Evolutionary conservation across 225 moss, liverwort and hornwort species (phyloP).

Genomic region (Polytrichum commune): DNA sequence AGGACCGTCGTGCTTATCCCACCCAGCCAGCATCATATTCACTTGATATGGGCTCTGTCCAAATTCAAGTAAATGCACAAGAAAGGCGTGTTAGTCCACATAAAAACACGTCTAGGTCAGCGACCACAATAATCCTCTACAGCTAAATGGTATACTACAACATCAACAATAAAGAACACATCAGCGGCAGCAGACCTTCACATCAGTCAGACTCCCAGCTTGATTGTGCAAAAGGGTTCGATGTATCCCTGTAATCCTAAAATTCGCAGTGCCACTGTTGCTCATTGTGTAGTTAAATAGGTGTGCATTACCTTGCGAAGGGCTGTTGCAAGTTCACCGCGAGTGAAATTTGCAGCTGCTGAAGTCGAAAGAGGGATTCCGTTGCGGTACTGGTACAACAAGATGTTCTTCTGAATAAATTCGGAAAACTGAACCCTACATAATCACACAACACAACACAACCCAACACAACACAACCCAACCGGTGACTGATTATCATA

Average conservation of each 20-base stretch:
- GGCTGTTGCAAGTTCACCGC: slow-evolving; percentile 83
- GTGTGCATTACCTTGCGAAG: slow-evolving; percentile 67
- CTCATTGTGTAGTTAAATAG: too few species aligned
- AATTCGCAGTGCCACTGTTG: too few species aligned
- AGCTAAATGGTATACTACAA: too few species aligned
- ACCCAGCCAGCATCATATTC: slow-evolving; percentile 71
- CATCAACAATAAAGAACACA: too few species aligned
- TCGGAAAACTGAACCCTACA: slow-evolving; percentile 94
- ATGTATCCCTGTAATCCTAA: too few species aligned
- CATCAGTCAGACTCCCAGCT: too few species aligned
- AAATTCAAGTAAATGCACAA: background rate
- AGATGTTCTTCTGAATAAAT: slow-evolving; percentile 92
- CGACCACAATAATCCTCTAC: too few species aligned
- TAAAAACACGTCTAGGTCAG: too few species aligned
- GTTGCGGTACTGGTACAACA: slow-evolving; percentile 82
- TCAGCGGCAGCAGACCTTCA: too few species aligned
- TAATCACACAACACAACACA: background rate
- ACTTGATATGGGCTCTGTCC: slow-evolving; percentile 66
- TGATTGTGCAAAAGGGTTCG: too few species aligned
- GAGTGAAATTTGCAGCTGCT: slow-evolving; percentile 94
- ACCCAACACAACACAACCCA: background rate
- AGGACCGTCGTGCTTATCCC: slow-evolving; percentile 64
- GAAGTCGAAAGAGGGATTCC: slow-evolving; percentile 83
- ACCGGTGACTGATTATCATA: background rate
- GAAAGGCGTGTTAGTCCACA: too few species aligned